Evolutionary conservation across 495 filamentous ascomycete species (phyloP).

Genomic region (Penicillium antarcticum): DNA sequence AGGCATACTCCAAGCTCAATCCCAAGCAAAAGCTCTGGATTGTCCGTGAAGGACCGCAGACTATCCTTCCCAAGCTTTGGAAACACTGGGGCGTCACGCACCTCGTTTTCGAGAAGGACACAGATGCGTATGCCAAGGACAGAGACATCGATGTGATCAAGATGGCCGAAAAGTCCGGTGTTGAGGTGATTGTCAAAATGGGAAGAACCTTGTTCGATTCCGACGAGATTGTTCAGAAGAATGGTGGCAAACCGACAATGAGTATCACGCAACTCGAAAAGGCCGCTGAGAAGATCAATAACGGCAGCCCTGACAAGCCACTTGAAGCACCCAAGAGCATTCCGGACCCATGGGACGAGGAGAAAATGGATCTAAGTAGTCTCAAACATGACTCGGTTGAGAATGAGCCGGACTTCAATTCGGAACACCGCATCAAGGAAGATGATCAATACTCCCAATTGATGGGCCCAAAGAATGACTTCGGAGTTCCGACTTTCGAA

Average conservation of each 20-base stretch:
- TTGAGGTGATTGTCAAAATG: constrained; percentile 55
- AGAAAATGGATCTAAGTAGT: constrained; percentile 39
- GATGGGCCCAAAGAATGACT: constrained; percentile 59
- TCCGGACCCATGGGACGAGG: constrained; percentile 55
- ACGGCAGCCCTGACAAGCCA: constrained; percentile 51
- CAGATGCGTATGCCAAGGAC: constrained; percentile 62
- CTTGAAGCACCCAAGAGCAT: constrained; percentile 50
- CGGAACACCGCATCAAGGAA: constrained; percentile 33
- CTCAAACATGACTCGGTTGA: constrained; percentile 48
- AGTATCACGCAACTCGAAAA: constrained; percentile 60
- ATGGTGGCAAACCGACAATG: constrained; percentile 66
- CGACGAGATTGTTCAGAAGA: constrained; percentile 59
- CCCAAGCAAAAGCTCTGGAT: constrained; percentile 62
- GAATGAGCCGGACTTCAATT: constrained; percentile 52
- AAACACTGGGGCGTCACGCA: constrained; percentile 65
- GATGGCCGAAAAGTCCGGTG: constrained; percentile 57
- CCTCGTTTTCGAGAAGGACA: constrained; percentile 72
- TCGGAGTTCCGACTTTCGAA: constrained; percentile 56
- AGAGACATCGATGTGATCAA: constrained; percentile 53
- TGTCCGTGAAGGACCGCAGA: constrained; percentile 64
- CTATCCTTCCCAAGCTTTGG: constrained; percentile 63
- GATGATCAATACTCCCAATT: constrained; percentile 55
- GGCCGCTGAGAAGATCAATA: constrained; percentile 39
- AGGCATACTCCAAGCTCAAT: constrained; percentile 58
- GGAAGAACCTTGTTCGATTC: constrained; percentile 67